phyloP scores from a whole-genome alignment of 805 yeast species.

The Metahyphopichia silvanorum region DNA sequence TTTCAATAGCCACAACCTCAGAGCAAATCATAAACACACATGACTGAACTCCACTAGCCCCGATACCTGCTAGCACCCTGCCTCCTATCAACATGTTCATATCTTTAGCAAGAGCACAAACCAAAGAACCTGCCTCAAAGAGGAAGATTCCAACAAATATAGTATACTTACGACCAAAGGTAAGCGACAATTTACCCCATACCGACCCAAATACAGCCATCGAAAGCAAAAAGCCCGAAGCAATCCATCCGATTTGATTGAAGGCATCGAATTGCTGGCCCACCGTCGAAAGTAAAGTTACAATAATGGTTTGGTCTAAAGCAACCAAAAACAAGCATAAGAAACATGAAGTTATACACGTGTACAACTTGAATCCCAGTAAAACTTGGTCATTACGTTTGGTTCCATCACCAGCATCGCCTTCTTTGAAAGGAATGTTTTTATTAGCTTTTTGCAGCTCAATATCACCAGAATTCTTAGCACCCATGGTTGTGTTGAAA shows the following conservation, averaged over 20 bases:
- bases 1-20: slow-evolving; percentile 17
- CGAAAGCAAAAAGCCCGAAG: slow-evolving; percentile 15
- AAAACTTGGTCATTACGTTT: slow-evolving; percentile 22
- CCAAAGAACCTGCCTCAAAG: slow-evolving; percentile 19
- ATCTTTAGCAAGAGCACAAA: slow-evolving; percentile 15
- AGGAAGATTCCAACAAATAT: slow-evolving; percentile 14
- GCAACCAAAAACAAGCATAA: slow-evolving; percentile 27
- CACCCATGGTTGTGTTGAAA: too few species aligned
- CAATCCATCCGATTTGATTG: slow-evolving; percentile 16
- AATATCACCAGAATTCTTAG: too few species aligned
- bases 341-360: slow-evolving; percentile 19
- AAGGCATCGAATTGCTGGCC: slow-evolving; percentile 16
- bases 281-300: slow-evolving; percentile 14
- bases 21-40: slow-evolving; percentile 13
- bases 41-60: slow-evolving; percentile 19
- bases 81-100: slow-evolving; percentile 20
- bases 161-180: slow-evolving; percentile 15
- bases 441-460: too few species aligned
- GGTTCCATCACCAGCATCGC: slow-evolving; percentile 37
- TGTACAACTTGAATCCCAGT: slow-evolving; percentile 12
- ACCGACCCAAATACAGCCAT: slow-evolving; percentile 15
- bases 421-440: slow-evolving; percentile 13
- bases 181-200: slow-evolving; percentile 16
- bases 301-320: slow-evolving; percentile 17
- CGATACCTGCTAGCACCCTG: slow-evolving; percentile 18